Percentiles rank a stretch among this genome's conserved stretches.
These are phyloP conservation scores for Solanum sparsipilum DNA, from an alignment of 257 asterid species.

Conservation along the genomic window DNA sequence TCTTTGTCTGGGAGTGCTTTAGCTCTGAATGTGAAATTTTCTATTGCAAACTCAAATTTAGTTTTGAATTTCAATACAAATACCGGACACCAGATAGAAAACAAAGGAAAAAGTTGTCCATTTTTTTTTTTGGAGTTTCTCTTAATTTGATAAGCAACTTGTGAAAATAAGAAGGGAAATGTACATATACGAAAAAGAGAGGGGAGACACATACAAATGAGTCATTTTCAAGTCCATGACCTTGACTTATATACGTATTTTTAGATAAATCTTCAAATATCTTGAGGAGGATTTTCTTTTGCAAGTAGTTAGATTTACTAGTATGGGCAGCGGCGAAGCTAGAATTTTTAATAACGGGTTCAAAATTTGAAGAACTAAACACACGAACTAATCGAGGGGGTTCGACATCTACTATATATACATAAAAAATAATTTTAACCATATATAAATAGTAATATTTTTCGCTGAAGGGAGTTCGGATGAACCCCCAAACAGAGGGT, in stretches of 20 bases:
- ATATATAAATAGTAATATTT: too few relatives aligned
- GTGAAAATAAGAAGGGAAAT: not conserved
- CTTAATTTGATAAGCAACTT: not conserved
- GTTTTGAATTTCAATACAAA: not conserved
- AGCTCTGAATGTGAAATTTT: not conserved
- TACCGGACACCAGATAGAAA: not conserved
- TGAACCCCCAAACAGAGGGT: too few relatives aligned
- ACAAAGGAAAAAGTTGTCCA: not conserved
- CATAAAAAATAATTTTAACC: too few relatives aligned
- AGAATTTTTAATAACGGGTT: too few relatives aligned
- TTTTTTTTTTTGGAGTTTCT: not conserved
- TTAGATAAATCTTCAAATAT: conserved; percentile 8
- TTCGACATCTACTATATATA: too few relatives aligned
- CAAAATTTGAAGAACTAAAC: too few relatives aligned
- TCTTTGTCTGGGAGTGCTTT: not conserved
- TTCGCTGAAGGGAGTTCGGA: too few relatives aligned
- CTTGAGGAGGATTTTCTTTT: not conserved
- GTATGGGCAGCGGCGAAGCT: not conserved
- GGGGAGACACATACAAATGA: not conserved
- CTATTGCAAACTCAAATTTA: not conserved
- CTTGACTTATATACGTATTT: conserved; percentile 7
- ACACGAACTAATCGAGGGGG: too few relatives aligned
- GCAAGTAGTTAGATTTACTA: not conserved
- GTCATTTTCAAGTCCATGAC: conserved; percentile 32
- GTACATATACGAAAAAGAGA: not conserved